Evolutionary conservation across 139 green algal species (phyloP), one percentile per base, ranked within the genome.

Genomic region (Dunaliella primolecta): DNA sequence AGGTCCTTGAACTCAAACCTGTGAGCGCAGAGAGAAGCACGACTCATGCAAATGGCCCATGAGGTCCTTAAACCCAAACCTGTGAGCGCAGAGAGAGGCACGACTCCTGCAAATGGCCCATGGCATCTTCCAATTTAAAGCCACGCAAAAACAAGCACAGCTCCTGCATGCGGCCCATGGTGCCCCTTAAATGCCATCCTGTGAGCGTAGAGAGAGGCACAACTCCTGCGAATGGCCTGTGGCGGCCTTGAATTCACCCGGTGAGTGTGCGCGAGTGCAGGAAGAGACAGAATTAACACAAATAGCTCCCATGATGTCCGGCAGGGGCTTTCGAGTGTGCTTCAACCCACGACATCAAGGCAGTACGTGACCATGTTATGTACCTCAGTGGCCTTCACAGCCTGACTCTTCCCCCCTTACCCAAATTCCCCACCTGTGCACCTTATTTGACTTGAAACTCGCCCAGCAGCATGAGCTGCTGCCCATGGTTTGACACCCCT

Each of bases 11-110:
- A 81, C 81, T 86, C 81, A 55, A 72, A 88, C 81, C 85, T 85
- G 56, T 31, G 33, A 15, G 15, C 25, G 21, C 81, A 71, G 1
- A 23, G 35, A 1, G 2, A n/a, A 84, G 33, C 32, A 27, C 32
- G 98, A 97, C 72, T 94, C 93, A 76, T 93, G 90, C 76, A 97
- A 86, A 89, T 96, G 89, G 34, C 94, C 94, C 36, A 88, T 72
- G 57, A 96, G 90, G 75, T 96, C 94, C 86, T 92, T 86, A 34
- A 92, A 81, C 81, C 84, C 81, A 55, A 72, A 88, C 81, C 85
- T 85, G 56, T 31, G 33, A 15, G 15, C 25, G 21, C 81, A 71
- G 1, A 23, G 35, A 1, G 2, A n/a, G 81, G 33, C 32, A 27
- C 32, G 98, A 97, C 72, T 94, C 93, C 76, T 93, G 90, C 76